A percentile compares a stretch with the other conserved stretches of the same genome.
Conservation (phyloP, 2,329 filamentous ascomycete species). For the Diaporthe nobilis region DNA sequence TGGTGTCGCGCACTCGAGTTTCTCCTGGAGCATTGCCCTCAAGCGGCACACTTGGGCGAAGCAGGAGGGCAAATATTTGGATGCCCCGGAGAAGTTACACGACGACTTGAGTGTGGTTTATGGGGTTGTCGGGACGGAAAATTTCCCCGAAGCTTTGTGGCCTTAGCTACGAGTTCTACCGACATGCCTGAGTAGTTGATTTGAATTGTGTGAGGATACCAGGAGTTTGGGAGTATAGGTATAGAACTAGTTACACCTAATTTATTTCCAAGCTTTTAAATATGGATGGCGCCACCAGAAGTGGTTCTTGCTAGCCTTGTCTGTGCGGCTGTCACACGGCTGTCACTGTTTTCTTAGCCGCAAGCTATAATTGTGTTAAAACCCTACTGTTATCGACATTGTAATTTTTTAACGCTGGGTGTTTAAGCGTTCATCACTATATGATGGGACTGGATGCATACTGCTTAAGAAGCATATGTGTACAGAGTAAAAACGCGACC, state of each 20-base stretch:
- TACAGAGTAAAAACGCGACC: too few species aligned
- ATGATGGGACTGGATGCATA: too few species aligned
- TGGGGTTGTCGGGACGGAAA: constrained; percentile 19
- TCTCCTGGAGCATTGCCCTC: constrained; percentile 37
- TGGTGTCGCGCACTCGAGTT: constrained; percentile 35
- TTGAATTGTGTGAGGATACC: neutral
- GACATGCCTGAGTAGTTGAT: neutral
- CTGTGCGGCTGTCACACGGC: too few species aligned
- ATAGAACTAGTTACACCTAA: neutral
- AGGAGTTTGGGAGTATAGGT: neutral
- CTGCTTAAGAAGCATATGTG: too few species aligned
- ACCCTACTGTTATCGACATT: too few species aligned
- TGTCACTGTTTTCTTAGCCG: too few species aligned
- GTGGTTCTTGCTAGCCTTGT: too few species aligned
- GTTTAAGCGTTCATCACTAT: too few species aligned
- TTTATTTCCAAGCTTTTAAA: neutral
- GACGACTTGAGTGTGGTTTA: constrained; percentile 32
- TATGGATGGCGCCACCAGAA: neutral
- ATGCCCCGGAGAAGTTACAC: constrained; percentile 31
- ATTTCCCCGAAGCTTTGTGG: constrained; percentile 24
- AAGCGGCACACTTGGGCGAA: constrained; percentile 24
- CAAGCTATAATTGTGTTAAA: too few species aligned
- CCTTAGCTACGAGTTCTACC: neutral
- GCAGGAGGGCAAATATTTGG: neutral
- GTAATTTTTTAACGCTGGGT: too few species aligned